These are phyloP conservation scores for Lachancea nothofagi DNA, from an alignment of 805 yeast species.

Conservation along the genomic window DNA sequence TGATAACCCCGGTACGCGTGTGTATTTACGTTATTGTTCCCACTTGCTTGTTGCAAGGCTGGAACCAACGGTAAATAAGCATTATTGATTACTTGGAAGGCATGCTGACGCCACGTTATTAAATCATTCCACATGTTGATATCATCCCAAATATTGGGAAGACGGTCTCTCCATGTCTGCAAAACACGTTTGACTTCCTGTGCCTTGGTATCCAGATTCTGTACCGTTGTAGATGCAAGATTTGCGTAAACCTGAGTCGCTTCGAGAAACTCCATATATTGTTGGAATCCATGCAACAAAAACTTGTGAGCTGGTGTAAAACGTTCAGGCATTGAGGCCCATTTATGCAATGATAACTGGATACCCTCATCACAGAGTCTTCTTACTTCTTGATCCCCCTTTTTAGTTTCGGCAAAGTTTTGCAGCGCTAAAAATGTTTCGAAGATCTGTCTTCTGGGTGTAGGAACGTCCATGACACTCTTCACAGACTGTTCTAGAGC, in stretches of 20 bases:
- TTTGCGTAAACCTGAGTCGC: constrained; percentile 92
- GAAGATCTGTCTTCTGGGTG: constrained; percentile 92
- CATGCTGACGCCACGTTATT: constrained; percentile 98
- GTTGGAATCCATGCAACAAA: constrained; percentile 90
- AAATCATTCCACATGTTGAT: constrained; percentile 96
- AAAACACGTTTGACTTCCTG: constrained; percentile 91
- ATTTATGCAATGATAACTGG: constrained; percentile 82
- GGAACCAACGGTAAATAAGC: constrained; percentile 92
- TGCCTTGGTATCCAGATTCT: constrained; percentile 84
- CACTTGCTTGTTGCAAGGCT: constrained; percentile 65
- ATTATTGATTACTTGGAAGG: constrained; percentile 90
- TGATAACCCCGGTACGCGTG: constrained; percentile 97
- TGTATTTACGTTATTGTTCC: constrained; percentile 70
- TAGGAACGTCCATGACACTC: constrained; percentile 97
- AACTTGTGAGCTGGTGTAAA: constrained; percentile 82
- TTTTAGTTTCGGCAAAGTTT: constrained; percentile 87
- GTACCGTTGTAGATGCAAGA: constrained; percentile 82
- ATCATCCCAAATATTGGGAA: constrained; percentile 97
- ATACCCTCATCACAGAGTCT: constrained; percentile 93
- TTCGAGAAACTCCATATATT: constrained; percentile 94
- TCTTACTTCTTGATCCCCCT: constrained; percentile 77
- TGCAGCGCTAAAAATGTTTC: constrained; percentile 92
- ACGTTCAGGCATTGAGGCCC: constrained; percentile 81
- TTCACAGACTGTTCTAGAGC: constrained; percentile 91
- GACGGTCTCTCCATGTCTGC: constrained; percentile 96